Evolutionary conservation across 1,284 basidiomycete species (phyloP).

Genomic region (Sanghuangporus sanghuang): DNA sequence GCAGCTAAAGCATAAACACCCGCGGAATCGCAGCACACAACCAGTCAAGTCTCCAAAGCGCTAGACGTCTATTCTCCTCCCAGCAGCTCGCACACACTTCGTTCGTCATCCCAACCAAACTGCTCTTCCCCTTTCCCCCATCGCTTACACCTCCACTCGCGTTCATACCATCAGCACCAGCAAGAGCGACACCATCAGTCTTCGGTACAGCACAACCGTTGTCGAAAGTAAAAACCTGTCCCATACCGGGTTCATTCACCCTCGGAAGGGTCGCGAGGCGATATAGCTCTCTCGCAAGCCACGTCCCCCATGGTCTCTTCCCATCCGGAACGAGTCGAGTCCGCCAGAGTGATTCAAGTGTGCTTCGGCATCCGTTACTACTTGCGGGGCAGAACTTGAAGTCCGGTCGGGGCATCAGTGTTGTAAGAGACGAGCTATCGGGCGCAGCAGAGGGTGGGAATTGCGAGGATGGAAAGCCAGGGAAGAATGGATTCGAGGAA

Average conservation of each 20-base stretch:
- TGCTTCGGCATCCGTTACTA: conserved; percentile 8
- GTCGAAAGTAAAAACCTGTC: background rate
- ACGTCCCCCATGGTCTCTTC: conserved; percentile 22
- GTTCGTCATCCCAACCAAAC: background rate
- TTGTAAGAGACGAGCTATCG: background rate
- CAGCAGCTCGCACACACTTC: conserved; percentile 12
- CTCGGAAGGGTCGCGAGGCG: conserved; percentile 18
- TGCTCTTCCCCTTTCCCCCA: background rate
- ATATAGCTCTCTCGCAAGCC: conserved; percentile 25
- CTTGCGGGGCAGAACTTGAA: conserved; percentile 10
- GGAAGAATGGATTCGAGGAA: background rate
- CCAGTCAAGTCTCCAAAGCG: conserved; percentile 15
- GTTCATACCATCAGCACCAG: background rate
- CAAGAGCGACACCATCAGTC: background rate
- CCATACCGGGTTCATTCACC: background rate
- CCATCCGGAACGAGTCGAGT: conserved; percentile 19
- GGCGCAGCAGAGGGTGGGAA: background rate
- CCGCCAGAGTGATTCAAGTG: conserved; percentile 21
- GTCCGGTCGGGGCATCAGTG: background rate
- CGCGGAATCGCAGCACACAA: conserved; percentile 12
- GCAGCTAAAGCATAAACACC: conserved; percentile 6
- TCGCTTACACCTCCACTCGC: background rate
- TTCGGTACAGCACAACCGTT: background rate
- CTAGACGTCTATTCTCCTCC: conserved; percentile 14
- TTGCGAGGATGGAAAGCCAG: background rate